phyloP scores from a whole-genome alignment of 257 asterid genomes.

The Linderniella brevidens region DNA sequence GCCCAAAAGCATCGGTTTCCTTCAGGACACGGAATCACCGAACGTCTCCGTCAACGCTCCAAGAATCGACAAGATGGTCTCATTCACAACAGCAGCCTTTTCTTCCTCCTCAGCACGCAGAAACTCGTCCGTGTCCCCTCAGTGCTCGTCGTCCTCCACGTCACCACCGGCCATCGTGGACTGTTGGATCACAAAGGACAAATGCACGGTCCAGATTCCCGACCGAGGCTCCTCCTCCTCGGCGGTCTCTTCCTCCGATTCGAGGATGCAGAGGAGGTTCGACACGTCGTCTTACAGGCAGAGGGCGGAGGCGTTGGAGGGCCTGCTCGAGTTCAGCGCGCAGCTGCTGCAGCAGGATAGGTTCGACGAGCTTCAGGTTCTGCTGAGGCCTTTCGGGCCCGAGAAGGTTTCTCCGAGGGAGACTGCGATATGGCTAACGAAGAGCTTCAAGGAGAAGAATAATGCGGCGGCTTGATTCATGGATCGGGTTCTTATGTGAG shows the following conservation, averaged over 20 bases:
- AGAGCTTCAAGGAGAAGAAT: slow-evolving; percentile 68
- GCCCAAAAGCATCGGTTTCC: slow-evolving; percentile 16
- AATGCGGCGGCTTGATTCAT: slow-evolving; percentile 17
- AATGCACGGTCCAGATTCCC: slow-evolving; percentile 45
- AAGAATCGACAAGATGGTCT: slow-evolving; percentile 81
- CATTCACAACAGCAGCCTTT: slow-evolving; percentile 41
- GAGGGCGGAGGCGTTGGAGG: slow-evolving; percentile 87
- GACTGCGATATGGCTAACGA: slow-evolving; percentile 89
- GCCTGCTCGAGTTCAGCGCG: slow-evolving; percentile 88
- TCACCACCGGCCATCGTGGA: slow-evolving; percentile 27
- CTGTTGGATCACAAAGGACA: slow-evolving; percentile 62
- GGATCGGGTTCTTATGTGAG: no score
- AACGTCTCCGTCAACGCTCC: slow-evolving; percentile 91
- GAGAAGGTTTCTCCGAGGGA: slow-evolving; percentile 89
- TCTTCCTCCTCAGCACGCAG: slow-evolving; percentile 22
- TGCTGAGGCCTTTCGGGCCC: slow-evolving; percentile 76
- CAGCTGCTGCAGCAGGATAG: slow-evolving; percentile 79
- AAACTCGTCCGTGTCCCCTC: slow-evolving; percentile 37
- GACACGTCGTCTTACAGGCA: slow-evolving; percentile 75
- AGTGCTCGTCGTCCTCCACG: slow-evolving; percentile 38
- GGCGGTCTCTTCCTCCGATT: slow-evolving; percentile 27
- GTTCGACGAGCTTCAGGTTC: slow-evolving; percentile 65
- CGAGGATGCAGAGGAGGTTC: slow-evolving; percentile 52
- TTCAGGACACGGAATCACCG: slow-evolving; percentile 33
- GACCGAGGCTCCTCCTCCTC: slow-evolving; percentile 21